Conservation (phyloP, 805 yeast genomes). For the Saccharomycopsis fermentans region DNA sequence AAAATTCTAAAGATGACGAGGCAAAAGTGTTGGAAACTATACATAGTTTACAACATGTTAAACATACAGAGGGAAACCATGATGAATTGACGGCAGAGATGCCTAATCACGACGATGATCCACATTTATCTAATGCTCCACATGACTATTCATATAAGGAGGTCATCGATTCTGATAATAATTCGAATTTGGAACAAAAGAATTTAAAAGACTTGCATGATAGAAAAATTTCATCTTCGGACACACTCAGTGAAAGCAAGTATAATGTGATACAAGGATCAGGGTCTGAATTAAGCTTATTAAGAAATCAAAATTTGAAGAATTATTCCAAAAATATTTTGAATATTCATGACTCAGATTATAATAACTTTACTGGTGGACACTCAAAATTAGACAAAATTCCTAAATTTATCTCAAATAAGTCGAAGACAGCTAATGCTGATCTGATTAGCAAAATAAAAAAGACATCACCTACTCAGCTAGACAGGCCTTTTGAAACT, state of each 20-base stretch:
- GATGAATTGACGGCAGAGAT: slow-evolving; percentile 12
- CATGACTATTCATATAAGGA: slow-evolving; percentile 15
- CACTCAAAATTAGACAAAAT: slow-evolving; percentile 13
- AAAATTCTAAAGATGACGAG: background rate
- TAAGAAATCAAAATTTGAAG: slow-evolving; percentile 11
- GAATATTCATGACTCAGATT: slow-evolving; percentile 15
- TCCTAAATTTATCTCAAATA: slow-evolving; percentile 8
- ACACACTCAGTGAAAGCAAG: background rate
- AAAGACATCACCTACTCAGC: background rate
- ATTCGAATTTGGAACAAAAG: too few relatives aligned
- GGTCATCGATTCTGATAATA: background rate
- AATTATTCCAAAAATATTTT: slow-evolving; percentile 15
- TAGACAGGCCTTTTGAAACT: background rate
- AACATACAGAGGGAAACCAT: slow-evolving; percentile 5
- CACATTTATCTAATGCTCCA: slow-evolving; percentile 11
- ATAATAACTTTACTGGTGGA: slow-evolving; percentile 15
- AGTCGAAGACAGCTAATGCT: background rate
- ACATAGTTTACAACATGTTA: slow-evolving; percentile 8
- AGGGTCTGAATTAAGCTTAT: background rate
- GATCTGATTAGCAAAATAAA: background rate
- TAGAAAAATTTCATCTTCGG: background rate
- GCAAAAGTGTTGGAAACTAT: background rate
- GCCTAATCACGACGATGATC: slow-evolving; percentile 15
- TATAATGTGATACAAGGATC: background rate
- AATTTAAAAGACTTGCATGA: too few relatives aligned